Evolutionary conservation across 495 filamentous ascomycete species (phyloP), one percentile per base, ranked within the genome.

Genomic region (Physcia stellaris): DNA sequence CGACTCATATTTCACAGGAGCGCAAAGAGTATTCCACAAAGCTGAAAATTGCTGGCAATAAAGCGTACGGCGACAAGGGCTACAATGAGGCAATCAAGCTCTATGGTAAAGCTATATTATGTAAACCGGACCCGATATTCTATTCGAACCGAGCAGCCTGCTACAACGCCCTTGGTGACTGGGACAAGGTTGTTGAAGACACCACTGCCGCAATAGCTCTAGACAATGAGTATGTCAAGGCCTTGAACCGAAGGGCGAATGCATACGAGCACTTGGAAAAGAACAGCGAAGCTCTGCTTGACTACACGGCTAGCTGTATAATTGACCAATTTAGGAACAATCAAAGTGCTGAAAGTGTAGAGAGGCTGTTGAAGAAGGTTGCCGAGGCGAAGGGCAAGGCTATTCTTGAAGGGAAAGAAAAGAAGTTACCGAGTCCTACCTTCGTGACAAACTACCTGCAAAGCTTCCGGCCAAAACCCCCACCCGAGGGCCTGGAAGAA

Each of bases 361-460:
- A 99, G 67, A 69, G 86, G 35, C 58, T 99, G 48, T 66, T 99
- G 40, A 95, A 96, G 74, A 94, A 94, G 68, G 86, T 95, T 37
- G 90, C 90, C 22, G 88, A 96, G 57, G 64, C 79, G 36, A 95
- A 94, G 60, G 87, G 79, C 43, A 85, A 86, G 60, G 73, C 70
- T 22, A 94, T 99, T 42, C 60, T 99, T 32, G 76, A 70, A 28
- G 65, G 65, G 35, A 84, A 84, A 56, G 77, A 75, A 51, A 80
- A 80, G 62, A 86, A 79, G 61, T 68, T 99, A 6, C 90, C 92
- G 2, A 94, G 86, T 55, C 75, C 88, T 2, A 95, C 86, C 3
- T 96, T 96, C 44, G 87, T 96, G 33, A 86, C 83, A 46, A 99
- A 99, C 67, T 99, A 96, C 60, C 78, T 99, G 12, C 90, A 95